A percentile compares a stretch with the other conserved stretches of the same genome.
Conservation (phyloP, 768 basidiomycete species). For the Boletus subcaerulescens region DNA sequence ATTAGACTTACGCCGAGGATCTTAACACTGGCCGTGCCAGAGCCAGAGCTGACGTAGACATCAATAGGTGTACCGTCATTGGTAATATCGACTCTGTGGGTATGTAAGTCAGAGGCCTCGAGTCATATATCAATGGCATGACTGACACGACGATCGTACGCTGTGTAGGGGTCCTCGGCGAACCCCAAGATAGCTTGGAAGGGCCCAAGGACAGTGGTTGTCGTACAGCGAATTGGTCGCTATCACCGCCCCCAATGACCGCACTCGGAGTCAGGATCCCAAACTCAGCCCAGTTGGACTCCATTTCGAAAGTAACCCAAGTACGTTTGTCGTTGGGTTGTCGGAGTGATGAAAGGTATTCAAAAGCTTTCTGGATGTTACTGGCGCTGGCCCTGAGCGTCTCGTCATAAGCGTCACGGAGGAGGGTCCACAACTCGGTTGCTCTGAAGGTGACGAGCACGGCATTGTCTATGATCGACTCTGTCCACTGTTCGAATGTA, state of each 20-base stretch:
- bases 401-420: not conserved
- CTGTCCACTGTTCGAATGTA: constrained; percentile 2
- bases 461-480: not conserved
- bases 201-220: not conserved
- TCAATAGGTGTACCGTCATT: constrained; percentile 4
- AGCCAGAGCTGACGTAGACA: not conserved
- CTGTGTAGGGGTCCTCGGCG: not conserved
- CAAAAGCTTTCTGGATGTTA: constrained; percentile 2
- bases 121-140: not conserved
- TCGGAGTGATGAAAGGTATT: constrained; percentile 2
- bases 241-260: constrained; percentile 4
- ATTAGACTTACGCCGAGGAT: not conserved
- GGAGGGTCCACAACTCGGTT: constrained; percentile 2
- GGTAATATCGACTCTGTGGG: not conserved
- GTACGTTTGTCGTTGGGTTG: constrained; percentile 1
- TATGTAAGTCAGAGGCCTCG: not conserved
- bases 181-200: constrained; percentile 1
- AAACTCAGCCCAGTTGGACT: not conserved
- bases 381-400: constrained; percentile 1
- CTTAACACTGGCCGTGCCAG: constrained; percentile 1
- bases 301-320: constrained; percentile 1
- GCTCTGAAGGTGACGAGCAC: not conserved
- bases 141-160: not conserved
- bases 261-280: constrained; percentile 2
- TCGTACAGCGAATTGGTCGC: not conserved